These are phyloP conservation scores for Afroboletus lepidellus DNA, from an alignment of 1,284 basidiomycete genomes.

Conservation along the genomic window DNA sequence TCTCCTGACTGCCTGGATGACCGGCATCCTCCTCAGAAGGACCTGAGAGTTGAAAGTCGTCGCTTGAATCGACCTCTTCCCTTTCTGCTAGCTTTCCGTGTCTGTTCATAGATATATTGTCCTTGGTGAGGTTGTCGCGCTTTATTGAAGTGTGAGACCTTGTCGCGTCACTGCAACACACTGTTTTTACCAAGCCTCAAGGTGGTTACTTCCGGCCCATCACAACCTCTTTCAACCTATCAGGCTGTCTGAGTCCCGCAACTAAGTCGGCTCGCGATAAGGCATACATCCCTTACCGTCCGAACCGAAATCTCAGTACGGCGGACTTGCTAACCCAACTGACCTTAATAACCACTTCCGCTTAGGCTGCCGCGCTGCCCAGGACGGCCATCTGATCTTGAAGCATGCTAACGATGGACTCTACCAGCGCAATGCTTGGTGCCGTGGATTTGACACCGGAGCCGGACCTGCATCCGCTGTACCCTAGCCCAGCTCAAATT, in stretches of 20 bases:
- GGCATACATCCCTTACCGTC: slow-evolving; percentile 15
- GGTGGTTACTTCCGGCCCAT: slow-evolving; percentile 1
- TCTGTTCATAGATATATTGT: slow-evolving; percentile 39
- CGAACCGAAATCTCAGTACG: slow-evolving; percentile 19
- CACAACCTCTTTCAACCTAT: slow-evolving; percentile 6
- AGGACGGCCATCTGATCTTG: not conserved
- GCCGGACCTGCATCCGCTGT: slow-evolving; percentile 74
- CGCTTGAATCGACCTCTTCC: slow-evolving; percentile 23
- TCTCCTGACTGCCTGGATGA: slow-evolving; percentile 30
- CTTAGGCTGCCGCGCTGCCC: slow-evolving; percentile 7
- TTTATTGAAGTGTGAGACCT: not conserved
- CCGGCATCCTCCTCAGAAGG: slow-evolving; percentile 34
- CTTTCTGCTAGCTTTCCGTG: slow-evolving; percentile 40
- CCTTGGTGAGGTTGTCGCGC: not conserved
- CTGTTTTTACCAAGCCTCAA: not conserved
- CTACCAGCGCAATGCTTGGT: slow-evolving; percentile 8
- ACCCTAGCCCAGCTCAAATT: slow-evolving; percentile 65
- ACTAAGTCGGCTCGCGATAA: slow-evolving; percentile 7
- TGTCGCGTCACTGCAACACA: not conserved
- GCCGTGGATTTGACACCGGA: slow-evolving; percentile 58
- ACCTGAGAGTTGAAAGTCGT: slow-evolving; percentile 18
- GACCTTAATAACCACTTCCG: slow-evolving; percentile 3
- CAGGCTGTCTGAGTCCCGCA: not conserved
- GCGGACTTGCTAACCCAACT: slow-evolving; percentile 7
- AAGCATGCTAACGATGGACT: slow-evolving; percentile 14